Base-by-base conservation (phyloP, 2,329 filamentous ascomycete genomes). In the Fusarium verrucosum region DNA sequence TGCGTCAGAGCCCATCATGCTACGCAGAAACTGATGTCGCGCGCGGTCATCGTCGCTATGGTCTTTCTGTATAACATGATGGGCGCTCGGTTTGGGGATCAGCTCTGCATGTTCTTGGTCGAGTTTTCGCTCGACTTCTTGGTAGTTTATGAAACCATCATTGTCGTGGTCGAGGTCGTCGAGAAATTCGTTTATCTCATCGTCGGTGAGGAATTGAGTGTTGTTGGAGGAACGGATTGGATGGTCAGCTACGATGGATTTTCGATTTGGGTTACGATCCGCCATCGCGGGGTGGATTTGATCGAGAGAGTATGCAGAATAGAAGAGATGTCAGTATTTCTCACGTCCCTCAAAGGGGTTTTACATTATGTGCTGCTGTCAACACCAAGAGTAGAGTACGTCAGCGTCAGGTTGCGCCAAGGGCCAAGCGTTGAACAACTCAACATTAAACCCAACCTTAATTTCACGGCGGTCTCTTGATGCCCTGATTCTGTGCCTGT, bases 21-120 rank as follows among this genome's bases (percentile, higher is more conserved):
- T 77, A n/a, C 80, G 77, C 0, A 87, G 75, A 42, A 87, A 87
- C 4, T 76, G 75, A 62, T 86, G 83, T 30, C 83, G 78, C 8
- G 76, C 78, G 58, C 78, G 74, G 50, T 79, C 75, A 35, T 76
- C 71, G 36, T 71, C 69, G 52, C 73, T 75, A 66, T 71, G 72
- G 65, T 66, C 72, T n/a, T 51, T 70, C 61, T 66, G 80, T 72
- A 66, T 80, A 71, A 83, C 72, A 57, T 85, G 73, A 58, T 86
- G 79, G 14, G 76, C 72, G 49, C 79, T 74, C 4, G 81, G 74
- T 49, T 81, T 76, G 0, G 82, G 81, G 6, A 79, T 78, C 45
- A 87, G 76, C 65, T 85, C 79, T 35, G 82, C 74, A 70, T 85
- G 80, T 2, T 84, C 81, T 35, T 82, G 72, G 36, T 86, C 82